Evolutionary conservation across 768 basidiomycete genomes (phyloP).

Genomic region (Leucocoprinus leucothites): DNA sequence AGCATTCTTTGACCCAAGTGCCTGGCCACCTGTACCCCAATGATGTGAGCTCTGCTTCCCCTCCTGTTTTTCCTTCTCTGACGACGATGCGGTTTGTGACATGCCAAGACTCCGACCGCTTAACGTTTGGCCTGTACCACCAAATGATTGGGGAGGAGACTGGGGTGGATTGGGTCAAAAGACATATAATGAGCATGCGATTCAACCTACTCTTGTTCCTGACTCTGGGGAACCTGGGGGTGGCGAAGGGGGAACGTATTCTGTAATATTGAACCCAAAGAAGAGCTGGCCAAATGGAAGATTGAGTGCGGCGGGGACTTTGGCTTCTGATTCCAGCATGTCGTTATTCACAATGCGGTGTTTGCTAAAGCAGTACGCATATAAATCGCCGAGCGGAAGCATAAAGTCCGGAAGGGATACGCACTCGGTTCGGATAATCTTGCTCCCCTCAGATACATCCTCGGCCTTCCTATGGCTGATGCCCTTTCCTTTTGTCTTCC

Average conservation of each 20-base stretch:
- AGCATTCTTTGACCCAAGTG: conserved; percentile 40
- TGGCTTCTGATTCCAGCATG: conserved; percentile 65
- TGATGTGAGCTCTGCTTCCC: conserved; percentile 33
- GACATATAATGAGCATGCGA: background rate
- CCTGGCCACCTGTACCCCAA: conserved; percentile 49
- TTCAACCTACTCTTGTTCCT: conserved; percentile 25
- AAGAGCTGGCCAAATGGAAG: conserved; percentile 94
- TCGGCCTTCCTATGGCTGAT: conserved; percentile 82
- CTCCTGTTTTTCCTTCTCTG: conserved; percentile 50
- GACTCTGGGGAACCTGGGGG: conserved; percentile 28
- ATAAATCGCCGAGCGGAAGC: conserved; percentile 2
- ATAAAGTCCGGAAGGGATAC: conserved; percentile 25
- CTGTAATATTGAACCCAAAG: conserved; percentile 86
- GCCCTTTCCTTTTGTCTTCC: conserved; percentile 95
- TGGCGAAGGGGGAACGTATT: conserved; percentile 55
- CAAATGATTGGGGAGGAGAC: conserved; percentile 46
- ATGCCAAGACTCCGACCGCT: conserved; percentile 43
- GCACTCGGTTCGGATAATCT: conserved; percentile 89
- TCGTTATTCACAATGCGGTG: conserved; percentile 82
- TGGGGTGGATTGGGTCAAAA: conserved; percentile 17
- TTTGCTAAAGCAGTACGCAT: conserved; percentile 48
- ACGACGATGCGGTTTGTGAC: conserved; percentile 27
- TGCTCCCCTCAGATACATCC: conserved; percentile 74
- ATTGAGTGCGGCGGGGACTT: conserved; percentile 87
- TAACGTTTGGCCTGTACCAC: conserved; percentile 66